Conservation (phyloP, 192 early-diverging fungal species). For the Spizellomyces sp. region DNA sequence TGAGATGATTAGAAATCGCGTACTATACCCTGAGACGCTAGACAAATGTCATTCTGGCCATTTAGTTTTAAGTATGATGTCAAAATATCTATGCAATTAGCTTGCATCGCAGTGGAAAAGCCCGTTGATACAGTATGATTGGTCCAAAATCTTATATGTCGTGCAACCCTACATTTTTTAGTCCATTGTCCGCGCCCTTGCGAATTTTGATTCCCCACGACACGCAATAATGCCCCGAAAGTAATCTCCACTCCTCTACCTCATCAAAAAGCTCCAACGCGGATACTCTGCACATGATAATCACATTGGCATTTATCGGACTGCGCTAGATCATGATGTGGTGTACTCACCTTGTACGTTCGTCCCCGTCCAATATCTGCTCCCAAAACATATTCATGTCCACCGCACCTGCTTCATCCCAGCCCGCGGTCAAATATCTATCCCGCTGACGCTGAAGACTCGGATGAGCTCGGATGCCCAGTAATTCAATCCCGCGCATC, state of each 20-base stretch:
- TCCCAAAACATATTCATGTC: conserved; percentile 60
- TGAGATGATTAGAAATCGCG: no score
- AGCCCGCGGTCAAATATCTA: conserved; percentile 68
- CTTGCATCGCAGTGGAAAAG: no score
- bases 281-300: conserved; percentile 54
- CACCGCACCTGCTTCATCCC: conserved; percentile 40
- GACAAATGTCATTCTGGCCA: no score
- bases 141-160: no score
- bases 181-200: background rate
- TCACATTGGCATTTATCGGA: background rate
- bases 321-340: background rate
- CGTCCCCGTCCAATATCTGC: conserved; percentile 34
- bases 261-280: conserved; percentile 87
- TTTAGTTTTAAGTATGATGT: no score
- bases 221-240: conserved; percentile 86
- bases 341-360: conserved; percentile 39
- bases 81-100: no score
- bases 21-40: no score
- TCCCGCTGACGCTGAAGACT: conserved; percentile 68
- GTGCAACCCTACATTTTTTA: no score
- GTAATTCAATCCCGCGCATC: conserved; percentile 74
- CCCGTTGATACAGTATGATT: no score
- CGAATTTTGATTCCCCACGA: conserved; percentile 44
- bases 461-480: conserved; percentile 74
- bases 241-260: conserved; percentile 85